phyloP scores from a whole-genome alignment of 768 basidiomycete species.

The Cystofilobasidium bisporidii region DNA sequence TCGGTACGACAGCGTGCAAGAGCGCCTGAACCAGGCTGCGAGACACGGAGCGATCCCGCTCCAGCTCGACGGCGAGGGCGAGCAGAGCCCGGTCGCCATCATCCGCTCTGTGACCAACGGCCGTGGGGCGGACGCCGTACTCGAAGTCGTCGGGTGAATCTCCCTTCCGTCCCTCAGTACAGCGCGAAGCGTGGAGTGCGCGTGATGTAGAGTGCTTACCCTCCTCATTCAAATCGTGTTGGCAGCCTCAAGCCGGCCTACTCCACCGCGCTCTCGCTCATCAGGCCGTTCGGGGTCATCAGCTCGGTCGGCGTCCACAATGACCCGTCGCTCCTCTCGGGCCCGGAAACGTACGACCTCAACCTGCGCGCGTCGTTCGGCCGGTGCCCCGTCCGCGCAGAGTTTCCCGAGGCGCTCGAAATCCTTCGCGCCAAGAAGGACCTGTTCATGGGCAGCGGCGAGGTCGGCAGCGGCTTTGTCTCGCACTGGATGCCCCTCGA shows the following conservation, averaged over 20 bases:
- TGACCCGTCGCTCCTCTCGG: conserved; percentile 8
- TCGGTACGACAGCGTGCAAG: conserved; percentile 23
- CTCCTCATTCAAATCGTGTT: too few relatives aligned
- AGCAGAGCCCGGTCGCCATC: neutral
- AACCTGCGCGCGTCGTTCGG: conserved; percentile 74
- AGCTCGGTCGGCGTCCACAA: conserved; percentile 49
- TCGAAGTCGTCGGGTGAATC: conserved; percentile 39
- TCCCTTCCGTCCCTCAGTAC: too few relatives aligned
- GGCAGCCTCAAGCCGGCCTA: conserved; percentile 46
- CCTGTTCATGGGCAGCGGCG: conserved; percentile 47
- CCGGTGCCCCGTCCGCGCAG: conserved; percentile 66
- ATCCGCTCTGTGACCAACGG: conserved; percentile 30
- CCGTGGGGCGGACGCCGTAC: conserved; percentile 38
- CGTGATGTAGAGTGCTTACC: too few relatives aligned
- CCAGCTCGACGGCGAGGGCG: conserved; percentile 10
- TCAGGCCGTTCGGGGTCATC: conserved; percentile 65
- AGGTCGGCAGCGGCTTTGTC: conserved; percentile 14
- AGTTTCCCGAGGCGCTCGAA: conserved; percentile 63
- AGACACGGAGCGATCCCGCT: conserved; percentile 40
- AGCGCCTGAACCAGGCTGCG: conserved; percentile 33
- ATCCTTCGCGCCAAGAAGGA: conserved; percentile 61
- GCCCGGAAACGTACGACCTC: conserved; percentile 55
- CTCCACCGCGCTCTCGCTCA: conserved; percentile 57
- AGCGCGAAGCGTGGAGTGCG: too few relatives aligned
- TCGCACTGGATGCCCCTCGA: conserved; percentile 9